Evolutionary conservation across 2,329 filamentous ascomycete genomes (phyloP).

Genomic region (Sporothrix variecibatus): DNA sequence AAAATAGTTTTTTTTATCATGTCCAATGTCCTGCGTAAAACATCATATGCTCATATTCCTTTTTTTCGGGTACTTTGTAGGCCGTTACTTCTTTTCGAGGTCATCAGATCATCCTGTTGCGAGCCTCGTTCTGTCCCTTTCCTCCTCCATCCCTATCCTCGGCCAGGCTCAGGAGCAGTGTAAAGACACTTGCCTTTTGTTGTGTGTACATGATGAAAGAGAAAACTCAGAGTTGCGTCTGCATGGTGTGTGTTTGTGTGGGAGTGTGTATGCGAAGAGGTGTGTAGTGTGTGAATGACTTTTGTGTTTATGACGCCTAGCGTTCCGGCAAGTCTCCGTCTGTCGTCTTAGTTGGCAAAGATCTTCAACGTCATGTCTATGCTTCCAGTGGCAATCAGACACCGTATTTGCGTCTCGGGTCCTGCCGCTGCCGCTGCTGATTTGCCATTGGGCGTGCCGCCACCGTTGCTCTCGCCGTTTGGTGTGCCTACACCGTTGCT

Average conservation of each 20-base stretch:
- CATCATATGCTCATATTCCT: constrained; percentile 17
- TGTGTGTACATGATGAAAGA: not conserved
- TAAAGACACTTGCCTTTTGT: not conserved
- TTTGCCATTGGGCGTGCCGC: constrained; percentile 40
- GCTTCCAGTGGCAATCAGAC: constrained; percentile 83
- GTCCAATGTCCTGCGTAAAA: constrained; percentile 14
- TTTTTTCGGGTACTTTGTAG: not conserved
- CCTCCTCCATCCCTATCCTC: not conserved
- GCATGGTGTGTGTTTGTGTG: not conserved
- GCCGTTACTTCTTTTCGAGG: not conserved
- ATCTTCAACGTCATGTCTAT: constrained; percentile 79
- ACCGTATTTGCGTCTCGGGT: constrained; percentile 67
- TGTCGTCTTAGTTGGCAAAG: constrained; percentile 61
- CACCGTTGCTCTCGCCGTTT: constrained; percentile 35
- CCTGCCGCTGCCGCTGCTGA: not conserved
- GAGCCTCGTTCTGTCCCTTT: not conserved
- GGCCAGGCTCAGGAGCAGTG: not conserved
- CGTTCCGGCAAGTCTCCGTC: not conserved
- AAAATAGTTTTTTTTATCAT: not conserved
- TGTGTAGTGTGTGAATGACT: not conserved
- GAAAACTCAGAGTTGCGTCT: not conserved
- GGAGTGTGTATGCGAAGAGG: not conserved
- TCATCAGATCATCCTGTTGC: not conserved
- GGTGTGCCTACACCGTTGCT: constrained; percentile 29
- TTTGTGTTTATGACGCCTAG: not conserved